Percentiles rank a stretch among this genome's conserved stretches.
phyloP scores from a whole-genome alignment of 202 grass and related monocot genomes.

The Schoenoplectus tabernaemontani region DNA sequence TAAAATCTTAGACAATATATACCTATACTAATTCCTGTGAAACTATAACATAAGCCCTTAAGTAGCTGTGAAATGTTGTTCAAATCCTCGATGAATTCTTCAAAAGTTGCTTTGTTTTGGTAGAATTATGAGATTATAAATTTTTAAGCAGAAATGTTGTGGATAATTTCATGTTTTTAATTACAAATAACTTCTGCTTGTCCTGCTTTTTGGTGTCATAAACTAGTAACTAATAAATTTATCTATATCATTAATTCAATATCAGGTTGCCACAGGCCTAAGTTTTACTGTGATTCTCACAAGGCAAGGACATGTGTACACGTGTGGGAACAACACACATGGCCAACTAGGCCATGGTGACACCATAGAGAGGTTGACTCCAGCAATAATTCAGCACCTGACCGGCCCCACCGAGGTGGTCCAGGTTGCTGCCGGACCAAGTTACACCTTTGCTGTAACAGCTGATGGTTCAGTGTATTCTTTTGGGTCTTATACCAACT shows the following conservation, averaged over 20 bases:
- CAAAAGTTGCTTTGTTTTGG: background rate
- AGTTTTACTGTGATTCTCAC: slow-evolving; percentile 45
- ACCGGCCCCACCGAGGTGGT: slow-evolving; percentile 16
- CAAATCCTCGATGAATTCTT: background rate
- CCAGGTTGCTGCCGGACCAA: slow-evolving; percentile 39
- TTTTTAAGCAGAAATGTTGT: background rate
- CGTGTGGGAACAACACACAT: slow-evolving; percentile 40
- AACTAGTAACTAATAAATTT: background rate
- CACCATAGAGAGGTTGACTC: slow-evolving; percentile 35
- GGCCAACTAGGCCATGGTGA: slow-evolving; percentile 46
- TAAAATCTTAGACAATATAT: background rate
- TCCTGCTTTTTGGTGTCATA: background rate
- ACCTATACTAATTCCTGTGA: background rate
- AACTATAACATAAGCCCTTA: background rate
- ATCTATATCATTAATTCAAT: background rate
- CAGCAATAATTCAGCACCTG: slow-evolving; percentile 25
- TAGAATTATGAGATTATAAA: background rate
- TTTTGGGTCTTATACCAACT: slow-evolving; percentile 43
- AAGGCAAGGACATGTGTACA: slow-evolving; percentile 33
- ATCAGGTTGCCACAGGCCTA: slow-evolving; percentile 38
- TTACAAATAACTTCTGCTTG: background rate
- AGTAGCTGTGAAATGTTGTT: background rate
- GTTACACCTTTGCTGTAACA: slow-evolving; percentile 37
- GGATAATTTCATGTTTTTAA: background rate
- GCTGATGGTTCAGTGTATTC: slow-evolving; percentile 39